Base-by-base conservation (phyloP, 2,329 filamentous ascomycete species). In the Waltergamsia citrina region DNA sequence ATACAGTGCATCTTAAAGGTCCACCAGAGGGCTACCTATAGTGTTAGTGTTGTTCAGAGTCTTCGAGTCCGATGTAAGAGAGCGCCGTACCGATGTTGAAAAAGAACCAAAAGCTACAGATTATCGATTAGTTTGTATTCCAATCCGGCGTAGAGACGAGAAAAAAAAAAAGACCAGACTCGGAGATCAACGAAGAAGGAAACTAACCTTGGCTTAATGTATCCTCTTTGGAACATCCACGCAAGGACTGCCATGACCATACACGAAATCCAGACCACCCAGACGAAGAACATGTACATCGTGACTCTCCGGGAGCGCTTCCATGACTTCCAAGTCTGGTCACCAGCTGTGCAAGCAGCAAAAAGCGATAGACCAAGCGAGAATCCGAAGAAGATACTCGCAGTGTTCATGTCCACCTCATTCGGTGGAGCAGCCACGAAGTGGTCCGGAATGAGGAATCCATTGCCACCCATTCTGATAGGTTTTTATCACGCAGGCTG, bases 1-100 rank as follows among this genome's bases (percentile, higher is more conserved):
- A 71, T 48, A 6, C 67, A 56, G 31, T 72, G 69, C 8, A 71
- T 58, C 41, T 67, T 57, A 1, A 65, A 39, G 2, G 53, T 50
- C 63, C 64, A 64, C 14, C 44, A 43, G 0, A 45, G 19, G 10
- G 30, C 33, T 35, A 21, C n/a, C 7, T 5, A 5, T n/a, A 11
- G 14, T n/a, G 28, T 30, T 6, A 30, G 28, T n/a, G 7, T 6
- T 30, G 28, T 6, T n/a, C n/a, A n/a, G n/a, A 9, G 25, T 27
- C 25, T 27, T 7, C 7, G 25, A 6, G 25, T 12, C 12, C 25
- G 6, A 7, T 12, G 25, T 10, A 16, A 19, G 29, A 19, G n/a
- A n/a, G n/a, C n/a, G n/a, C n/a, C 29, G 17, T 15, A 32, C 29
- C 8, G 12, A 32, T 10, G 11, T 8, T 11, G 12, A 20, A 32